These are phyloP conservation scores for Vavraia culicis DNA, from an alignment of 371 early-diverging fungal genomes.

Conservation along the genomic window DNA sequence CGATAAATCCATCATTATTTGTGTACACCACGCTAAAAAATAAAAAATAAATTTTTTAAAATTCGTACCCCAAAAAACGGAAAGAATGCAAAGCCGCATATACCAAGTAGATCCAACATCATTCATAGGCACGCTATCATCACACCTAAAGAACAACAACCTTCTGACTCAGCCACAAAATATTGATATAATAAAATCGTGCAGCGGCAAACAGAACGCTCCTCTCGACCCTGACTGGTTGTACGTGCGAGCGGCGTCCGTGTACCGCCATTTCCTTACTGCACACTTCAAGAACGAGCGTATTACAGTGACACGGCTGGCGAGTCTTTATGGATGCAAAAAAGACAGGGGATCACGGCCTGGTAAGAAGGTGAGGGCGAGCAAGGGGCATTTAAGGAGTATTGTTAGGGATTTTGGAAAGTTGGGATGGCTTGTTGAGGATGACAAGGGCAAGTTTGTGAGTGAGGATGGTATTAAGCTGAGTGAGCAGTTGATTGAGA, in stretches of 20 bases:
- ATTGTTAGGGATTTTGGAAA: slow-evolving; percentile 24
- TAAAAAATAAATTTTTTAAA: too few relatives aligned
- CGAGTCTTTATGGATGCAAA: slow-evolving; percentile 9
- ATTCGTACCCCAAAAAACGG: too few relatives aligned
- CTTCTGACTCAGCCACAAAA: slow-evolving; percentile 28
- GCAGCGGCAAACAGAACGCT: slow-evolving; percentile 36
- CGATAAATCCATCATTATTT: too few relatives aligned
- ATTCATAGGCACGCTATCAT: slow-evolving; percentile 30
- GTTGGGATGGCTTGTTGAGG: slow-evolving; percentile 28
- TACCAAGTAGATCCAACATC: slow-evolving; percentile 27
- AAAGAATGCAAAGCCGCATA: too few relatives aligned
- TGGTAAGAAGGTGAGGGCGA: slow-evolving; percentile 18
- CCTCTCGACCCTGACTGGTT: slow-evolving; percentile 41
- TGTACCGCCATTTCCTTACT: slow-evolving; percentile 1
- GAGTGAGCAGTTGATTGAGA: neutral
- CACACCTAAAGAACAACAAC: slow-evolving; percentile 28
- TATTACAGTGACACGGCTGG: slow-evolving; percentile 12
- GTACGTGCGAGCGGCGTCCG: slow-evolving; percentile 36
- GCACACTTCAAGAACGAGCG: neutral
- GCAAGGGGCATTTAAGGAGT: slow-evolving; percentile 1
- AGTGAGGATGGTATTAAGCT: neutral
- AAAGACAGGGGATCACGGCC: slow-evolving; percentile 35
- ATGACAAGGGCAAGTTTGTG: neutral
- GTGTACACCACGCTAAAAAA: too few relatives aligned
- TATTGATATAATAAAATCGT: slow-evolving; percentile 39